phyloP scores from a whole-genome alignment of 2,329 filamentous ascomycete species.

The Colletotrichum spinosum region DNA sequence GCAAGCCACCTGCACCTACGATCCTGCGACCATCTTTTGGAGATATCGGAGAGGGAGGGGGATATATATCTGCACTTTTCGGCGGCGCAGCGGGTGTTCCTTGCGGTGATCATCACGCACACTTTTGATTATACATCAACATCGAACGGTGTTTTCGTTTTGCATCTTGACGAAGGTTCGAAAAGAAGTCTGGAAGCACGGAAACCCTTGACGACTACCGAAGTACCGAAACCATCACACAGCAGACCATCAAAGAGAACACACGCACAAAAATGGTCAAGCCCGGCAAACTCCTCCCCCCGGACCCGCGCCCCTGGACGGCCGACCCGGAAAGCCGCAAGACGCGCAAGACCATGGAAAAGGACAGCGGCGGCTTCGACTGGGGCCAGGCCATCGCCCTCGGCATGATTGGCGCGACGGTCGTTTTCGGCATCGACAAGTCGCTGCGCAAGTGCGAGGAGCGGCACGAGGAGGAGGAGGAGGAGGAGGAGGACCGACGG shows the following conservation, averaged over 20 bases:
- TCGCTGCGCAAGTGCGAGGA: constrained; percentile 46
- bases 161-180: background rate
- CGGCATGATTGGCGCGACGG: constrained; percentile 48
- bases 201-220: too few species aligned
- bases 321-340: constrained; percentile 52
- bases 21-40: constrained; percentile 1
- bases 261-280: constrained; percentile 21
- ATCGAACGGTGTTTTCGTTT: background rate
- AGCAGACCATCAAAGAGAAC: background rate
- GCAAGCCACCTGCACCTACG: too few species aligned
- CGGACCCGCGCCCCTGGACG: constrained; percentile 49
- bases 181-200: too few species aligned
- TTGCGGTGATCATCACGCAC: background rate
- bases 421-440: constrained; percentile 55
- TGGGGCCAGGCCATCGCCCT: constrained; percentile 55
- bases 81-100: background rate
- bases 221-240: too few species aligned
- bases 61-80: constrained; percentile 7
- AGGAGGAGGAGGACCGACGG: constrained; percentile 29
- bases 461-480: constrained; percentile 35
- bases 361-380: constrained; percentile 52
- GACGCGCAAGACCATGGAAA: constrained; percentile 52
- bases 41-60: constrained; percentile 6
- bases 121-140: background rate
- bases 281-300: constrained; percentile 39